These are phyloP conservation scores for Coffea canephora DNA, from an alignment of 257 asterid species.

Conservation along the genomic window DNA sequence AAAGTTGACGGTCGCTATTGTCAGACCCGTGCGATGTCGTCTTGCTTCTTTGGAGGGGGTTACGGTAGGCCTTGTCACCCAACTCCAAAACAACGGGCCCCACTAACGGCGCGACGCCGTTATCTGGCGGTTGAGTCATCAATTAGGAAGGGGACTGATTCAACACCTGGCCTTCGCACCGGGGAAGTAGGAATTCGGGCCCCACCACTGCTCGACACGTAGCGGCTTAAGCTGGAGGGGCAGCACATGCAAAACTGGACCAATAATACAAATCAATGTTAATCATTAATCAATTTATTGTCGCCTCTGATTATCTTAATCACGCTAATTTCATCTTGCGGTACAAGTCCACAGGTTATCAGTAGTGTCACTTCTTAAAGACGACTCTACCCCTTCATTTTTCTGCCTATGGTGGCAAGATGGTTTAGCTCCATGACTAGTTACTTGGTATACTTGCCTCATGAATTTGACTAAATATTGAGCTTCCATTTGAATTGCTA, in stretches of 20 bases:
- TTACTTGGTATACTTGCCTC: too few species aligned
- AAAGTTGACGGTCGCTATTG: constrained; percentile 31
- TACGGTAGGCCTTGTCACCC: constrained; percentile 29
- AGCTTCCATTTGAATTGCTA: too few species aligned
- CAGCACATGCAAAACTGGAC: constrained; percentile 18
- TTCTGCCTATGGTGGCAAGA: too few species aligned
- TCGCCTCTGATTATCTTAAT: neutral
- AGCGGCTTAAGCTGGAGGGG: neutral
- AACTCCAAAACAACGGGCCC: constrained; percentile 35
- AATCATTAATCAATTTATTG: neutral
- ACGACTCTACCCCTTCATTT: constrained; percentile 10
- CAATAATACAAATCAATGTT: constrained; percentile 7
- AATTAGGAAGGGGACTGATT: neutral
- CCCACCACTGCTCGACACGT: constrained; percentile 42
- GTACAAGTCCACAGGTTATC: too few species aligned
- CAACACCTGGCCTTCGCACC: constrained; percentile 38
- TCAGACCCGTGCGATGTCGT: constrained; percentile 20
- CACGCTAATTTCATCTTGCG: neutral
- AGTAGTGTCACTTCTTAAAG: neutral
- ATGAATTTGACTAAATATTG: too few species aligned
- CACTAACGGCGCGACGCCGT: constrained; percentile 44
- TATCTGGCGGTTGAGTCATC: constrained; percentile 37
- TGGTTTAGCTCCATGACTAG: too few species aligned
- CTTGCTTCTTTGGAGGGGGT: constrained; percentile 17
- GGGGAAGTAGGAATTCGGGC: constrained; percentile 17